phyloP scores from a whole-genome alignment of 306 rosid species.

The Arachis hypogaea region DNA sequence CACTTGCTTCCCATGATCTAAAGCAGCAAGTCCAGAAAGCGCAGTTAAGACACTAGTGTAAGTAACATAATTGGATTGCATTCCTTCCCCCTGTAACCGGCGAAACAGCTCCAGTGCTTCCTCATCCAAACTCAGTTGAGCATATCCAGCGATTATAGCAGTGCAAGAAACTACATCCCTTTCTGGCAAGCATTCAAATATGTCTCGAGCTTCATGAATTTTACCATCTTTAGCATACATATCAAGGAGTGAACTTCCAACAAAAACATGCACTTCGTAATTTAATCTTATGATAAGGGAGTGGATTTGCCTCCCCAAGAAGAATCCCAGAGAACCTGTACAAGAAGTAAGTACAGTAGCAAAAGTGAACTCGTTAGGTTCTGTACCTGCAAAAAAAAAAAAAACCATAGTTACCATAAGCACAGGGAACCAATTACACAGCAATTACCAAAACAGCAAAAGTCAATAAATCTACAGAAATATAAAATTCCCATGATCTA shows the following conservation, averaged over 20 bases:
- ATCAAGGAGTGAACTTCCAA: conserved; percentile 91
- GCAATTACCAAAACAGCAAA: neutral
- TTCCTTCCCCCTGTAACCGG: conserved; percentile 72
- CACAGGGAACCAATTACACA: conserved; percentile 11
- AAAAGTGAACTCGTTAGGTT: conserved; percentile 85
- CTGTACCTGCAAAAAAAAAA: conserved; percentile 58
- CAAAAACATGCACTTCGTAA: conserved; percentile 66
- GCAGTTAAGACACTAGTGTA: conserved; percentile 79
- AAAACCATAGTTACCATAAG: conserved; percentile 11
- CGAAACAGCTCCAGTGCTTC: conserved; percentile 76
- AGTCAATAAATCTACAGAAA: neutral
- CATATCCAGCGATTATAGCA: conserved; percentile 86
- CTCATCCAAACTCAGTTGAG: conserved; percentile 79
- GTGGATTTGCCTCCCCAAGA: conserved; percentile 78
- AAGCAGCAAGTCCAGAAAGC: conserved; percentile 83
- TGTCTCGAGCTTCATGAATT: conserved; percentile 66
- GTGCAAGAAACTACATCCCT: conserved; percentile 88
- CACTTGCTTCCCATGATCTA: conserved; percentile 88
- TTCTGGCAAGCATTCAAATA: conserved; percentile 77
- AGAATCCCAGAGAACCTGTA: conserved; percentile 52
- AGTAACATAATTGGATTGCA: conserved; percentile 80
- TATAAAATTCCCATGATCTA: neutral
- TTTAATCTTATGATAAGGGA: conserved; percentile 61
- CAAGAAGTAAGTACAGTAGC: conserved; percentile 84
- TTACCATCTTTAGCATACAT: conserved; percentile 88